Evolutionary conservation across 345 rosid species (phyloP).

Genomic region (Erucastrum elatum): DNA sequence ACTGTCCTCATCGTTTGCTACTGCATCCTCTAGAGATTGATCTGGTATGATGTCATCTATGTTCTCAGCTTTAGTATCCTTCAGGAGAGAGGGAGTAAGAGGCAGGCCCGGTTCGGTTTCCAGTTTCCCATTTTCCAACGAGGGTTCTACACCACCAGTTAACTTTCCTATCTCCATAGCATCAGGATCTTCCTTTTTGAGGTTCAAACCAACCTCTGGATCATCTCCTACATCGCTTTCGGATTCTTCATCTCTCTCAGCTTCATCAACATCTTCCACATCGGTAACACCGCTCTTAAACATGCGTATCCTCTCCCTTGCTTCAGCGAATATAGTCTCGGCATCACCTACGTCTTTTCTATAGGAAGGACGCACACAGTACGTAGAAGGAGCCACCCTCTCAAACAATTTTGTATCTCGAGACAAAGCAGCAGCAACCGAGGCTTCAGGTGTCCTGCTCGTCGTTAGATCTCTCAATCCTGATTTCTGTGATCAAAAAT

Average conservation of each 20-base stretch:
- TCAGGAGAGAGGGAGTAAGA: conserved; percentile 41
- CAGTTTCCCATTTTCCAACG: conserved; percentile 45
- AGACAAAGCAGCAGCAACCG: conserved; percentile 90
- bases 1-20: conserved; percentile 25
- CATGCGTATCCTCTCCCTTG: conserved; percentile 66
- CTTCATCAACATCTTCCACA: conserved; percentile 83
- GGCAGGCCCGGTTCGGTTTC: conserved; percentile 34
- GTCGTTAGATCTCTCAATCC: conserved; percentile 90
- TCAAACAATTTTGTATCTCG: conserved; percentile 89
- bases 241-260: conserved; percentile 87
- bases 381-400: conserved; percentile 94
- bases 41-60: conserved; percentile 22
- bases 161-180: conserved; percentile 35
- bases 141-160: conserved; percentile 22
- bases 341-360: conserved; percentile 76
- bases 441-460: conserved; percentile 97
- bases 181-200: conserved; percentile 41
- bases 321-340: conserved; percentile 69
- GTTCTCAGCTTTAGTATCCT: conserved; percentile 35
- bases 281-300: conserved; percentile 63
- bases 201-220: conserved; percentile 61
- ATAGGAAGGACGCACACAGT: conserved; percentile 79
- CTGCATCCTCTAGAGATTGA: conserved; percentile 27
- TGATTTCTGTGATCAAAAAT: conserved; percentile 57
- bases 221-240: conserved; percentile 80